Evolutionary conservation across 2,329 filamentous ascomycete genomes (phyloP).

Genomic region (Basipetospora chlamydospora): DNA sequence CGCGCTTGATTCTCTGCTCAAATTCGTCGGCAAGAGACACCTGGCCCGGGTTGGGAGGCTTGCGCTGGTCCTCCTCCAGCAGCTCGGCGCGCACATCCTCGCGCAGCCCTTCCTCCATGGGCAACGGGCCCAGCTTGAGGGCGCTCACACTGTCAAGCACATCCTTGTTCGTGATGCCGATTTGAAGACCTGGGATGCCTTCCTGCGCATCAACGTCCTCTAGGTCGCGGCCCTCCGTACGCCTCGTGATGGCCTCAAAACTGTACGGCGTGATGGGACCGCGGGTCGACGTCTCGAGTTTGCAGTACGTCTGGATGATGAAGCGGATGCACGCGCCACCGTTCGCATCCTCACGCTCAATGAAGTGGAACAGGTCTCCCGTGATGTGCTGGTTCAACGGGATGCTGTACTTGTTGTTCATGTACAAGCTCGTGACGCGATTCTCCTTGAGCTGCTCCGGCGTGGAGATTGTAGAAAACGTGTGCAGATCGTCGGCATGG

Average conservation of each 20-base stretch:
- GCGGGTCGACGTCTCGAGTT: slow-evolving; percentile 41
- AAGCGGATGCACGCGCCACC: slow-evolving; percentile 67
- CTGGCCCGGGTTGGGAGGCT: slow-evolving; percentile 57
- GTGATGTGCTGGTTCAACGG: slow-evolving; percentile 79
- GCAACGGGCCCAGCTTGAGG: slow-evolving; percentile 66
- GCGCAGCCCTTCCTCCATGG: slow-evolving; percentile 69
- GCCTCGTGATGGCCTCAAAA: slow-evolving; percentile 44
- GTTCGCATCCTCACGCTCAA: slow-evolving; percentile 73
- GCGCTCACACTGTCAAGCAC: slow-evolving; percentile 39
- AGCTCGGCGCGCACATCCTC: slow-evolving; percentile 79
- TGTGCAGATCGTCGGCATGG: slow-evolving; percentile 67
- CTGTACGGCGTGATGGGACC: slow-evolving; percentile 51
- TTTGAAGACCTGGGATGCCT: slow-evolving; percentile 48
- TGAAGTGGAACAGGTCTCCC: slow-evolving; percentile 68
- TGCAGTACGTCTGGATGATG: slow-evolving; percentile 49
- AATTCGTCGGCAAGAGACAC: slow-evolving; percentile 74
- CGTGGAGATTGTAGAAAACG: slow-evolving; percentile 58
- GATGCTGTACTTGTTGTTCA: slow-evolving; percentile 74
- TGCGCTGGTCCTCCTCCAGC: slow-evolving; percentile 66
- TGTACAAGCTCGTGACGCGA: slow-evolving; percentile 64
- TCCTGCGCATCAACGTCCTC: slow-evolving; percentile 50
- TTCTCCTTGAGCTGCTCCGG: slow-evolving; percentile 70
- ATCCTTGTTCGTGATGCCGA: slow-evolving; percentile 46
- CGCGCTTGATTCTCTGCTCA: slow-evolving; percentile 74
- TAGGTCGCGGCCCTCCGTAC: slow-evolving; percentile 44